Conservation (phyloP, 2,329 filamentous ascomycete species). For the Pseudogymnoascus sp. region DNA sequence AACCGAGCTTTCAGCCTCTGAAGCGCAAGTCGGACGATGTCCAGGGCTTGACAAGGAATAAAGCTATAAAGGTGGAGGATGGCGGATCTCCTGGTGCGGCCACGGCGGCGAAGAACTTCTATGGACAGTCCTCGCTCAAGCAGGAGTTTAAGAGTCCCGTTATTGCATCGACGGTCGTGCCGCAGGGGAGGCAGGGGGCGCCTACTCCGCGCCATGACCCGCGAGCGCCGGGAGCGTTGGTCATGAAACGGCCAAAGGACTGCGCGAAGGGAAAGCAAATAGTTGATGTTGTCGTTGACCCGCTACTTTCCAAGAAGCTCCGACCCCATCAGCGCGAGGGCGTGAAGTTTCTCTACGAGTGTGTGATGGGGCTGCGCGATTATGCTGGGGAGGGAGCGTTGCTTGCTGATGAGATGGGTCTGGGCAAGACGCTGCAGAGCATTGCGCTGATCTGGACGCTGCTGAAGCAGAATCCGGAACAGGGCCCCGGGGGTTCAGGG, state of each 20-base stretch:
- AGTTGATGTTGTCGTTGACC: conserved; percentile 67
- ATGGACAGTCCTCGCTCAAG: conserved; percentile 32
- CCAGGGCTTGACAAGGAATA: conserved; percentile 15
- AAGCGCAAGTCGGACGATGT: not conserved
- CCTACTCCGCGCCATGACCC: conserved; percentile 60
- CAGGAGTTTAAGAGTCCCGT: conserved; percentile 55
- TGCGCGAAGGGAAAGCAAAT: conserved; percentile 54
- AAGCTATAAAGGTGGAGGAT: conserved; percentile 15
- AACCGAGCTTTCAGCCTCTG: conserved; percentile 10
- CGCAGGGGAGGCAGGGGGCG: conserved; percentile 36
- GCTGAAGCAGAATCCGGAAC: conserved; percentile 63
- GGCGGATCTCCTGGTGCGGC: conserved; percentile 15
- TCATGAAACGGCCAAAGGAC: conserved; percentile 55
- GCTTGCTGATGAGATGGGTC: conserved; percentile 67
- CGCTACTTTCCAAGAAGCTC: conserved; percentile 52
- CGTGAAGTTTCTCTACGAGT: conserved; percentile 65
- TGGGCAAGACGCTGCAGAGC: conserved; percentile 67
- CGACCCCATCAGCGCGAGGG: conserved; percentile 62
- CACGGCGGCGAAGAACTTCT: conserved; percentile 34
- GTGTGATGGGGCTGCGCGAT: conserved; percentile 63
- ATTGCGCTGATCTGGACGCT: conserved; percentile 65
- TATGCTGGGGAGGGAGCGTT: conserved; percentile 62
- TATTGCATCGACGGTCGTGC: conserved; percentile 42
- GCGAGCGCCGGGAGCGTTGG: conserved; percentile 47
- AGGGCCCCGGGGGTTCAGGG: no score